A percentile compares a stretch with the other conserved stretches of the same genome.
Conservation (phyloP, 768 basidiomycete genomes). For the Phanerodontia chrysosporium region DNA sequence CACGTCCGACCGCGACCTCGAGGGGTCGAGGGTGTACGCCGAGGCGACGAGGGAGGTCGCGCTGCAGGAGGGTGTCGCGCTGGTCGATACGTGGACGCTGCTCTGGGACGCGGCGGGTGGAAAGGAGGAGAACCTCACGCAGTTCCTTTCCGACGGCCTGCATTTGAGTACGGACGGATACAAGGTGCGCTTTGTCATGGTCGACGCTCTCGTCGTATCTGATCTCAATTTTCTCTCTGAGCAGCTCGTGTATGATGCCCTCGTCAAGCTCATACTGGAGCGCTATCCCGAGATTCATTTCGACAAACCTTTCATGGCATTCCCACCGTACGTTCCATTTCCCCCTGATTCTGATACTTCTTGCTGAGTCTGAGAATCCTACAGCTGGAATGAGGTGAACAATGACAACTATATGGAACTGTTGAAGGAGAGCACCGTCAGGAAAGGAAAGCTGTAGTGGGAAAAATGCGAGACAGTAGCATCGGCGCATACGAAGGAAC, state of each 20-base stretch:
- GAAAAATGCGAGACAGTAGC: too few relatives aligned
- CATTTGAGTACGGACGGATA: slow-evolving; percentile 76
- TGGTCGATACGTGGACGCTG: slow-evolving; percentile 69
- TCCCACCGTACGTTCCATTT: slow-evolving; percentile 10
- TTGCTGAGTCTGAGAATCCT: not conserved
- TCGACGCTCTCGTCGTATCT: slow-evolving; percentile 48
- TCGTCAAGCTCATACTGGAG: slow-evolving; percentile 53
- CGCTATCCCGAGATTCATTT: slow-evolving; percentile 67
- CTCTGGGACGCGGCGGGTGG: slow-evolving; percentile 66
- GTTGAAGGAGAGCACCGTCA: not conserved
- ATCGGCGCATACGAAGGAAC: too few relatives aligned
- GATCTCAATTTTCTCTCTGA: too few relatives aligned
- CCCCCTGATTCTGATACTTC: not conserved
- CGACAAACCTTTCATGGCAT: slow-evolving; percentile 53
- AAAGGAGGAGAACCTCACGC: slow-evolving; percentile 46
- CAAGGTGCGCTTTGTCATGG: slow-evolving; percentile 56
- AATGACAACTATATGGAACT: not conserved
- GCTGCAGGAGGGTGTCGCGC: slow-evolving; percentile 45
- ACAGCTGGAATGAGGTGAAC: not conserved
- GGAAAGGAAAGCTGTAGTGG: not conserved
- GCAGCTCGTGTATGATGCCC: slow-evolving; percentile 68
- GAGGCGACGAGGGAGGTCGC: slow-evolving; percentile 65
- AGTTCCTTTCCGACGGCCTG: slow-evolving; percentile 69
- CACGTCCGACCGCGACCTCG: slow-evolving; percentile 54
- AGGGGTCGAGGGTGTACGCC: slow-evolving; percentile 65